Conservation (phyloP, 2,329 filamentous ascomycete species). For the Penicillium vulpinum region DNA sequence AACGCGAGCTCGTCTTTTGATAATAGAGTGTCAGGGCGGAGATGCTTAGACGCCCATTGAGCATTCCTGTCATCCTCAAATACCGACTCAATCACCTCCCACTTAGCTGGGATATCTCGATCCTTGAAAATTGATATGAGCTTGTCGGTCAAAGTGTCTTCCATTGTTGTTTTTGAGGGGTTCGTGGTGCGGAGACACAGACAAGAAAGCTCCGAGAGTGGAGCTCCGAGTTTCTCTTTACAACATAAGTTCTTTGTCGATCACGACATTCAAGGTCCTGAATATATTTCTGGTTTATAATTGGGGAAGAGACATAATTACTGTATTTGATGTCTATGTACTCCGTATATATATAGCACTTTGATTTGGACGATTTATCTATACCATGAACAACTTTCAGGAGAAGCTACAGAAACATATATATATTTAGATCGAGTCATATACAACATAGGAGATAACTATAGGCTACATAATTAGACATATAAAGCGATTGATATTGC, state of each 20-base stretch:
- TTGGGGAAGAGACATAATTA: neutral
- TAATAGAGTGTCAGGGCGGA: conserved; percentile 37
- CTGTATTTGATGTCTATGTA: neutral
- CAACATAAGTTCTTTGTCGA: neutral
- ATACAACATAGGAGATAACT: no score
- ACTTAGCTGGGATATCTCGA: conserved; percentile 30
- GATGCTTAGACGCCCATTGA: conserved; percentile 36
- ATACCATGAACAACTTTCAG: neutral
- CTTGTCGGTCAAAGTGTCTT: conserved; percentile 5
- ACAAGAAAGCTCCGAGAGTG: neutral
- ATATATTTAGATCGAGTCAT: neutral
- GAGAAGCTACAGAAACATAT: neutral
- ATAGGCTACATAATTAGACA: neutral
- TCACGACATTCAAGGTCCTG: neutral
- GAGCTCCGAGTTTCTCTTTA: neutral
- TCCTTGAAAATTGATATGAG: conserved; percentile 33
- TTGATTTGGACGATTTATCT: neutral
- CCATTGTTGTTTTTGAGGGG: conserved; percentile 2
- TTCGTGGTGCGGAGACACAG: neutral
- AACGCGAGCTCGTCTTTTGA: conserved; percentile 42
- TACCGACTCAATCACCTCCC: conserved; percentile 30
- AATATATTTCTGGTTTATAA: neutral
- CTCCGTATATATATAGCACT: neutral
- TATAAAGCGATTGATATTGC: neutral
- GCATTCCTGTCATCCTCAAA: conserved; percentile 28